Conservation (phyloP, 208 protist genomes). For the Trypanosoma caninum region DNA sequence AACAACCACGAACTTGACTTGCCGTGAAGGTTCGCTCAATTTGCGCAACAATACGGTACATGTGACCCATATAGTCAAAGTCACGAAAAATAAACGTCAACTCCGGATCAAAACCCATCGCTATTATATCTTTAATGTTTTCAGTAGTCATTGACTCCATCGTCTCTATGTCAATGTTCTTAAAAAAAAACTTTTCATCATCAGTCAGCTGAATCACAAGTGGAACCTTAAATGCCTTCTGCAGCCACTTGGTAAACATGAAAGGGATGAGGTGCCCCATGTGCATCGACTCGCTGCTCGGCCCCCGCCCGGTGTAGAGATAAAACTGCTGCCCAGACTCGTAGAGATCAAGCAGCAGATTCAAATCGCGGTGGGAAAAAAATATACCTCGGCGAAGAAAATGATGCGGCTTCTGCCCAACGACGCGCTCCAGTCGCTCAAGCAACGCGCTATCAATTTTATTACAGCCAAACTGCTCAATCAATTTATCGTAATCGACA, state of each 20-base stretch:
- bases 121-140: conserved; percentile 99
- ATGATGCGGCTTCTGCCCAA: conserved; percentile 81
- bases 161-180: conserved; percentile 94
- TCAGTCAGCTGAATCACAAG: conserved; percentile 99
- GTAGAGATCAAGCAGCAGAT: conserved; percentile 95
- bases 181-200: conserved; percentile 99
- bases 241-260: conserved; percentile 99
- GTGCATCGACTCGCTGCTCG: conserved; percentile 98
- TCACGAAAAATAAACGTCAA: conserved; percentile 99
- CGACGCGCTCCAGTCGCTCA: conserved; percentile 85
- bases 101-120: conserved; percentile 97
- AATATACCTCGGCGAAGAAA: conserved; percentile 95
- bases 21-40: conserved; percentile 96
- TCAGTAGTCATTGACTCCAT: conserved; percentile 91
- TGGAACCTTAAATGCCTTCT: conserved; percentile 99
- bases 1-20: conserved; percentile 94
- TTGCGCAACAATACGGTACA: conserved; percentile 96
- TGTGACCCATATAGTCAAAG: conserved; percentile 95
- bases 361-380: conserved; percentile 98
- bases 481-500: conserved; percentile 94
- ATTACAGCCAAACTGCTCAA: conserved; percentile 90
- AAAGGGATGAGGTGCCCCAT: conserved; percentile 99
- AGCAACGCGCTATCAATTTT: conserved; percentile 79
- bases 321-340: conserved; percentile 98
- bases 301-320: conserved; percentile 99